Evolutionary conservation across 1,284 basidiomycete species (phyloP), one percentile per base, ranked within the genome.

Genomic region (Malassezia furfur): DNA sequence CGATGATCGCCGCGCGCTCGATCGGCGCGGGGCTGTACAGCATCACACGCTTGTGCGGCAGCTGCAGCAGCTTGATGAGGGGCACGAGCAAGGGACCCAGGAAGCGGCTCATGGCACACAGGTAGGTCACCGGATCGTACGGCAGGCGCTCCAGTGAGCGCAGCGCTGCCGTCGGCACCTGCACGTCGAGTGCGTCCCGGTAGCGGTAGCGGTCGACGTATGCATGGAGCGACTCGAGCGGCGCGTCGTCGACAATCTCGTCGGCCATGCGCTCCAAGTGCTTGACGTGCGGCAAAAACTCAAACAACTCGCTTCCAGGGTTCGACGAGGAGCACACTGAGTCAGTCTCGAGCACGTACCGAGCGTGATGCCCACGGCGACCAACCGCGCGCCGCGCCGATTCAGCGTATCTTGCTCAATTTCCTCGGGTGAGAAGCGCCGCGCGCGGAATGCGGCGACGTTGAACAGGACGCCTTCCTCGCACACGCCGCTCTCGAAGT

Each of bases 71-170:
- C 39, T 57, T 57, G 21, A 57, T 22, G 5, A 57, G 43, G 6
- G 55, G 46, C 1, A 43, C 31, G 11, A 57, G 15, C 8, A 57
- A 38, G 14, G 55, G 55, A 2, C 55, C 55, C 2, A 57, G 32
- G 35, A 57, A 57, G 8, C 55, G 50, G 34, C 51, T 46, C 45
- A 52, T 30, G 5, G 55, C 45, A 15, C 45, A 36, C 32, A 57
- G 22, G 44, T 57, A 52, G n/a, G 55, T 57, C 28, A 46, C 55
- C 14, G 55, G 55, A 35, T 57, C 55, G 35, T 52, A 57, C 36
- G 44, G 14, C 8, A 57, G 45, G 15, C 41, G 40, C 39, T 31
- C 11, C 25, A 45, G 11, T 2, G 36, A 37, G 11, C 15, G 15
- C 9, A 54, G 47, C 32, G 28, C 19, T 19, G 41, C 5, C 14